Evolutionary conservation across 345 rosid genomes (phyloP), one percentile per base, ranked within the genome.

Genomic region (Cardiospermum halicacabum): DNA sequence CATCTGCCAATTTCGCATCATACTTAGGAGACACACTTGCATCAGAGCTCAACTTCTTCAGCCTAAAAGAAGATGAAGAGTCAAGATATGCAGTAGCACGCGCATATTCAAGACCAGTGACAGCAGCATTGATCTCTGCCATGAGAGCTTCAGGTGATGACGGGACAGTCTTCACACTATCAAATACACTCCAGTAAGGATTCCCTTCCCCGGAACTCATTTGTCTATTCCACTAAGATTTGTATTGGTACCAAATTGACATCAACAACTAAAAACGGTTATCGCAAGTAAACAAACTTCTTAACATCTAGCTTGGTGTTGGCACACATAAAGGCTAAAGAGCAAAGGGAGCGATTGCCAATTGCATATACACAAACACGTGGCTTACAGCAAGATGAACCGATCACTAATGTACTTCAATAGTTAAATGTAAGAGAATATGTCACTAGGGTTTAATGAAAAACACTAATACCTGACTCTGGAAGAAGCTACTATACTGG

Each of bases 71-170:
- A 34, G 84, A 62, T 18, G 76, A 72, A n/a, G 82, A 65, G 42
- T 68, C 77, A n/a, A 85, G 84, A 37, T 39, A 30, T 16, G 78
- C 64, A 22, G 74, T 71, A 53, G 91, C 78, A 18, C 79, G 84
- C 4, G 75, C 73, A 48, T 71, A 73, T 71, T 87, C 94, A 55
- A 88, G 77, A 66, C 80, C 72, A 4, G 72, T 53, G 39, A 85
- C 81, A 27, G 89, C 83, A 0, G 79, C 26, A 72, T 85, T 79
- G 62, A 85, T 81, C 65, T 85, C 84, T n/a, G 85, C 80, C 90
- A 87, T 81, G 7, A 88, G 77, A 70, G 71, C 62, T 47, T 85
- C 95, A 1, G 80, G 83, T n/a, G 76, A 73, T n/a, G 84, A 49
- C n/a, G 83, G 74, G 28, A 80, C 62, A 12, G n/a, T 62, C 70